A percentile compares a stretch with the other conserved stretches of the same genome.
Conservation (phyloP, 768 basidiomycete genomes). For the Russula vinacea region DNA sequence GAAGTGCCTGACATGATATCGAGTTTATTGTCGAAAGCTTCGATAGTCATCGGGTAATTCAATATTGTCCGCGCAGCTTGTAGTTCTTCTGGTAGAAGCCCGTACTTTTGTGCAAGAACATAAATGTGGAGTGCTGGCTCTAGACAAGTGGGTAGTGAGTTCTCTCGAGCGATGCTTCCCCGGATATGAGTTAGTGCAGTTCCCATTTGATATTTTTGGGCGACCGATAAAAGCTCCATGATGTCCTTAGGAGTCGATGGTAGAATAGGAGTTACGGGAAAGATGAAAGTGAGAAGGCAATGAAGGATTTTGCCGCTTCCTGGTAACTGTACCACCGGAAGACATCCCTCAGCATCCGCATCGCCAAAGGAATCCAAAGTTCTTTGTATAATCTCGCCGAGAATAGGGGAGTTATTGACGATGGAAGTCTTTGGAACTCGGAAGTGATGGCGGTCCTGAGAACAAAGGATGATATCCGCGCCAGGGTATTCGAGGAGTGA, state of each 20-base stretch:
- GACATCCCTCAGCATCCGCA: not conserved
- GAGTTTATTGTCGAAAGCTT: not conserved
- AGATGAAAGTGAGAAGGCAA: not conserved
- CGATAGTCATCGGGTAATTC: not conserved
- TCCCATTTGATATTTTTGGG: not conserved
- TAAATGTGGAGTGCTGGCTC: not conserved
- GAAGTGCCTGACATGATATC: not conserved
- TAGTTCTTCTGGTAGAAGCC: not conserved
- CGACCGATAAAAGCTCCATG: not conserved
- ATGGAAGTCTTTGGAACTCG: slow-evolving; percentile 45
- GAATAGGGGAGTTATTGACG: slow-evolving; percentile 36
- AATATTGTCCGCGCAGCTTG: not conserved
- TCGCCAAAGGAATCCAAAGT: not conserved
- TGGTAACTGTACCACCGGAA: not conserved
- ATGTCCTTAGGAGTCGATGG: not conserved
- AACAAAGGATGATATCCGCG: slow-evolving; percentile 20
- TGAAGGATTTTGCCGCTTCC: not conserved
- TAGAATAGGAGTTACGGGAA: not conserved
- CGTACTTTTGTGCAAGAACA: not conserved
- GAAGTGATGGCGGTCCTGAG: slow-evolving; percentile 44
- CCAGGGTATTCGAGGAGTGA: not conserved
- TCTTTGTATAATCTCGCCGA: slow-evolving; percentile 25
- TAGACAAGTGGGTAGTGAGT: not conserved
- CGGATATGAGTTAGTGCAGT: not conserved
- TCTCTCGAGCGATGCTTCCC: not conserved